Evolutionary conservation across 177 flowering plant species (phyloP), one percentile per base, ranked within the genome.

Genomic region (Telopea speciosissima): DNA sequence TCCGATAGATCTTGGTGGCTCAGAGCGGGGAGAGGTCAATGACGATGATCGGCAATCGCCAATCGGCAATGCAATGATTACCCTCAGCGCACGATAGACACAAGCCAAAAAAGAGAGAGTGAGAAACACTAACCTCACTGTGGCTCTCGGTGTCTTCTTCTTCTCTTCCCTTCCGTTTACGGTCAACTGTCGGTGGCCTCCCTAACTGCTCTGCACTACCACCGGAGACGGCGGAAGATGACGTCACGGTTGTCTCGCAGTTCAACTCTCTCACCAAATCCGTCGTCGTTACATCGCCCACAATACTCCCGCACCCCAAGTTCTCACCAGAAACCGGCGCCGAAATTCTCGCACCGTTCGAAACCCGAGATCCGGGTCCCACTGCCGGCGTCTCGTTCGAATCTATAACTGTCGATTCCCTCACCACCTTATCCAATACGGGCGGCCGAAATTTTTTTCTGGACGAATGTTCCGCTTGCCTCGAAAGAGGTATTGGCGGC

Each of bases 111-210:
- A n/a, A n/a, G 16, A 42, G 24, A n/a, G 5, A 26, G 58, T 10
- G 22, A 44, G 42, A 16, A 60, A 9, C 1, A 72, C 81, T 79
- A 58, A 89, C 97, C 95, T 86, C 91, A 74, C 89, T 83, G 56
- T 78, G 85, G 65, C 76, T 77, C 26, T 89, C 91, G 23, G 73
- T 75, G 31, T 86, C 89, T 25, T 82, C 88, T 9, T 68, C 61
- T 72, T 86, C 90, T 73, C 79, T 73, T 0, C 73, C 88, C 68
- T 89, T 92, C 33, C 96, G 82, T 62, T 90, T 89, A 76, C 90
- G 75, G 44, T 81, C 84, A 28, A 77, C 84, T 13, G 14, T 49
- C 26, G 76, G 73, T 31, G 81, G 63, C 76, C 63, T 36, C 8
- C 3, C 40, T 36, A 36, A 36, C 40, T 36, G 66, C 21, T 72